Base-by-base conservation (phyloP, 2,329 filamentous ascomycete genomes). In the Aspergillus sp. region DNA sequence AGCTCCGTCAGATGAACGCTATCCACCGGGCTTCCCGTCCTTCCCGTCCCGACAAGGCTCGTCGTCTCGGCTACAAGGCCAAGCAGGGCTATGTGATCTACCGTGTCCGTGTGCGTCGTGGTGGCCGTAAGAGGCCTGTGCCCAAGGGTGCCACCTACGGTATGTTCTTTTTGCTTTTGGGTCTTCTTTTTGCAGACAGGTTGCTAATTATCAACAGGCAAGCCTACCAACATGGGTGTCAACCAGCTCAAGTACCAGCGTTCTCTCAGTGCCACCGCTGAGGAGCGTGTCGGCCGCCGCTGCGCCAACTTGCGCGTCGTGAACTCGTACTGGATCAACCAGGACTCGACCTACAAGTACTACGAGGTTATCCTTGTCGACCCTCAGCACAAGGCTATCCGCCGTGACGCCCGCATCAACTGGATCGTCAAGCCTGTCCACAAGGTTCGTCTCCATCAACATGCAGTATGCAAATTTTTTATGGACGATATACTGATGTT, bases 161-260 rank as follows among this genome's bases (percentile, higher is more conserved):
- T 95, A 82, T 67, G 86, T 69, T 44, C 42, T 43, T 12, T 44
- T 41, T 39, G 46, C 7, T 40, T 38, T 10, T 41, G 44, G 44
- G 2, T 19, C 19, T 19, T 19, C 19, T 19, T 19, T 19, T 19
- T 19, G 19, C 1, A 19, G 19, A 19, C 19, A 19, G 19, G 19
- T 19, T 53, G 45, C 30, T 26, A 36, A 29, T 44, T 44, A n/a
- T 43, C 48, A 51, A 71, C 69, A 95, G 90, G 93, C 83, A 98
- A 98, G 83, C 93, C 93, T 73, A 98, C 93, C 85, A 98, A 97
- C 88, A 90, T 96, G 83, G 93, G 93, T 88, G 82, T 98, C 67
- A 98, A 98, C 85, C 93, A 98, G 83, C 89, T 98, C 74, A 98
- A 98, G 84, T 98, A 97, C 86, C 94, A 98, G 85, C 88, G 91